These are phyloP conservation scores for Adansonia grandidieri DNA, from an alignment of 441 rosid genomes.

Conservation along the genomic window DNA sequence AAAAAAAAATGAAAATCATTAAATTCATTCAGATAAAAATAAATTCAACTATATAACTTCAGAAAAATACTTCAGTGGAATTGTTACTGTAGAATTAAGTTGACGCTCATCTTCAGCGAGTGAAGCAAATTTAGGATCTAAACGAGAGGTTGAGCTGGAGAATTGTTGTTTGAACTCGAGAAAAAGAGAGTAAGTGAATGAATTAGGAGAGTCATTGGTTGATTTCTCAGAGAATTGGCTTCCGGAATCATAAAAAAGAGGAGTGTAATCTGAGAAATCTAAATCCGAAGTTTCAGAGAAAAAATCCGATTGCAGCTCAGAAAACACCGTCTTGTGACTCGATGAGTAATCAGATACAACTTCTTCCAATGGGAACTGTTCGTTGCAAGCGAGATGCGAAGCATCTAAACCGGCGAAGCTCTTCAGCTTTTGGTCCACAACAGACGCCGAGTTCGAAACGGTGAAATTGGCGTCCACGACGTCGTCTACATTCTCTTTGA, in stretches of 20 bases:
- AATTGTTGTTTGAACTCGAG: constrained; percentile 67
- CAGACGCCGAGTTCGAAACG: constrained; percentile 37
- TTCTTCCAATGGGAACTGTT: constrained; percentile 58
- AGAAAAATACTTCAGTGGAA: constrained; percentile 16
- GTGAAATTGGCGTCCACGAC: constrained; percentile 39
- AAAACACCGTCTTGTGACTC: constrained; percentile 44
- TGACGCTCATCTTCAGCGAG: constrained; percentile 37
- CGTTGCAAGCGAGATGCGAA: constrained; percentile 73
- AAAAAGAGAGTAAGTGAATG: constrained; percentile 59
- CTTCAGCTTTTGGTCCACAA: constrained; percentile 44
- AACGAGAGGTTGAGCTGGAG: constrained; percentile 49
- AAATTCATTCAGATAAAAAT: constrained; percentile 13
- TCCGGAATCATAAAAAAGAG: constrained; percentile 65
- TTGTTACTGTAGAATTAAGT: constrained; percentile 40
- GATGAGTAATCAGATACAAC: constrained; percentile 50
- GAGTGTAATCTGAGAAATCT: constrained; percentile 65
- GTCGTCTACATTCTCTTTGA: constrained; percentile 34
- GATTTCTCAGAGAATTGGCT: constrained; percentile 74
- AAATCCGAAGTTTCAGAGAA: constrained; percentile 51
- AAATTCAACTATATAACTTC: constrained; percentile 14
- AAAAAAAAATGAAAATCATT: constrained; percentile 1
- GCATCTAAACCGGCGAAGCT: constrained; percentile 42
- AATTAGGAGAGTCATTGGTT: constrained; percentile 48
- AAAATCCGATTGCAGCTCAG: constrained; percentile 56
- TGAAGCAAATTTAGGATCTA: constrained; percentile 36